phyloP scores from a whole-genome alignment of 2,329 filamentous ascomycete species.

The Thermothelomyces thermophilus region DNA sequence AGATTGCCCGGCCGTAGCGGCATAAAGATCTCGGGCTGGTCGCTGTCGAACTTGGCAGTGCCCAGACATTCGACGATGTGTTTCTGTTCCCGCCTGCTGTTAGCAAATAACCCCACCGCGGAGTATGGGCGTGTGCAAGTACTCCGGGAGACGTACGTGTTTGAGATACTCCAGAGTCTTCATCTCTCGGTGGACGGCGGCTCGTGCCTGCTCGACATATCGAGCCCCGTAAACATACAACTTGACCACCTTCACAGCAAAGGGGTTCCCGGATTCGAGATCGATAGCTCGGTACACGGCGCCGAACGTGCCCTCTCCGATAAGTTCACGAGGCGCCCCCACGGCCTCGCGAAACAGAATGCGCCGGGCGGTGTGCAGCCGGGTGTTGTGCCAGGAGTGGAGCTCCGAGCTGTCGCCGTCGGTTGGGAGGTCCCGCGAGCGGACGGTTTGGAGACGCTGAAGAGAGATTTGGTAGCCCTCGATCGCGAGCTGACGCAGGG shows the following conservation, averaged over 20 bases:
- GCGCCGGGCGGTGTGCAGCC: not conserved
- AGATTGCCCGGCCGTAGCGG: constrained; percentile 7
- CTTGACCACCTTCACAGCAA: constrained; percentile 23
- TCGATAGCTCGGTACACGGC: constrained; percentile 16
- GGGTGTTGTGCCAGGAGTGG: constrained; percentile 1
- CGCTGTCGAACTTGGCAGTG: constrained; percentile 9
- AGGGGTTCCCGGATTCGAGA: constrained; percentile 10
- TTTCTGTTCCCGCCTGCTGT: not conserved
- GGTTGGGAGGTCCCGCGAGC: constrained; percentile 4
- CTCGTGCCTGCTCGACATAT: constrained; percentile 6
- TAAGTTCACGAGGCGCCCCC: not conserved
- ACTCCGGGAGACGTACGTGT: constrained; percentile 10
- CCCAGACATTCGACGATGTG: constrained; percentile 16
- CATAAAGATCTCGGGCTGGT: constrained; percentile 11
- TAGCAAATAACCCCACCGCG: not conserved
- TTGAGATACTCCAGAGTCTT: constrained; percentile 11
- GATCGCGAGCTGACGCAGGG: not conserved
- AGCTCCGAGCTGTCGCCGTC: not conserved
- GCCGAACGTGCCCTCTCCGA: constrained; percentile 21
- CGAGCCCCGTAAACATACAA: not conserved
- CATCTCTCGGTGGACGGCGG: constrained; percentile 17
- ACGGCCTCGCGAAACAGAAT: not conserved
- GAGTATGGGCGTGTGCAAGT: not conserved
- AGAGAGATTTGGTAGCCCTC: not conserved
- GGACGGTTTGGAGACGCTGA: not conserved